These are phyloP conservation scores for Brassica cretica DNA, from an alignment of 345 rosid genomes.

Conservation along the genomic window DNA sequence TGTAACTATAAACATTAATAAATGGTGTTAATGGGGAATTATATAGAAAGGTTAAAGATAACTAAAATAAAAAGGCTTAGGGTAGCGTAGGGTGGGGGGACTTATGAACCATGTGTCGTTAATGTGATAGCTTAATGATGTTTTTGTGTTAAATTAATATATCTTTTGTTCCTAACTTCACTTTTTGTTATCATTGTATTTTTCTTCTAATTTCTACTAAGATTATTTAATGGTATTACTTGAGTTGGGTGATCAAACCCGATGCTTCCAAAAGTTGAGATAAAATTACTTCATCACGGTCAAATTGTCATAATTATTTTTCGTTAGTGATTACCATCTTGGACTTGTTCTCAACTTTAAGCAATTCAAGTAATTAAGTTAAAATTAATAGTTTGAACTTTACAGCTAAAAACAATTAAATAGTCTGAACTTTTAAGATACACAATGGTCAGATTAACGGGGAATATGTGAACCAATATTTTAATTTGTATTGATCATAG, in stretches of 20 bases:
- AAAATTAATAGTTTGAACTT: not conserved
- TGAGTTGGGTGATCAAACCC: constrained; percentile 19
- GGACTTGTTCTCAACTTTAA: not conserved
- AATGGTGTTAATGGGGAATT: constrained; percentile 11
- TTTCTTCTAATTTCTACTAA: not conserved
- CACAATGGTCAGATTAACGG: not conserved
- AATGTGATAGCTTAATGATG: constrained; percentile 20
- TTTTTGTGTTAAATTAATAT: constrained; percentile 16
- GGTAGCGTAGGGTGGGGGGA: constrained; percentile 29
- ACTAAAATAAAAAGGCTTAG: constrained; percentile 9
- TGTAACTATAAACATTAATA: not conserved
- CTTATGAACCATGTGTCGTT: constrained; percentile 26
- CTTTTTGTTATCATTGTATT: constrained; percentile 20
- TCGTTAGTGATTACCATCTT: not conserved
- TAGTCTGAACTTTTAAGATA: not conserved
- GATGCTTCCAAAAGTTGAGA: constrained; percentile 18
- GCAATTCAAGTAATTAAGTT: not conserved
- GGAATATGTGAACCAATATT: not conserved
- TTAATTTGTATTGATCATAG: not conserved
- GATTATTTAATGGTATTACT: not conserved
- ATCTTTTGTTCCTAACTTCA: constrained; percentile 28
- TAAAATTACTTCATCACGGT: not conserved
- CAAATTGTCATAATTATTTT: constrained; percentile 18
- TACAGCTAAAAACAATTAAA: not conserved
- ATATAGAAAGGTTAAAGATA: constrained; percentile 17